Evolutionary conservation across 139 green algal species (phyloP).

Genomic region (Auxenochlorella pyrenoidosa): DNA sequence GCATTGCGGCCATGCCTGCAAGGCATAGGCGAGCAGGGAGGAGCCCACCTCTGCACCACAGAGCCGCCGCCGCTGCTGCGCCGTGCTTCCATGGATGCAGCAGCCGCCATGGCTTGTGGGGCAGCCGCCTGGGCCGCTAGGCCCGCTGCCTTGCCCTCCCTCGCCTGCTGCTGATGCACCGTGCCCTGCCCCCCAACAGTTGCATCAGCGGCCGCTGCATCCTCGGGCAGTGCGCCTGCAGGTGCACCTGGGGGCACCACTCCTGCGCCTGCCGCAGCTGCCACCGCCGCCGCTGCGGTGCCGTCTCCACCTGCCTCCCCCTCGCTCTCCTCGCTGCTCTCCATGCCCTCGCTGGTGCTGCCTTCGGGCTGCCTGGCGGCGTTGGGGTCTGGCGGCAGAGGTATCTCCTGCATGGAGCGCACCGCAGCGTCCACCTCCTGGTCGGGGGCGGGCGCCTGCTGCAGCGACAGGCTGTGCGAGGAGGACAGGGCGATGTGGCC

Average conservation of each 20-base stretch:
- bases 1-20: too few relatives aligned
- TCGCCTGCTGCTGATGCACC: background rate
- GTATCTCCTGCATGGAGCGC: constrained; percentile 30
- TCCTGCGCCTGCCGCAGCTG: background rate
- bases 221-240: background rate
- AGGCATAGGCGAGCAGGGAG: too few relatives aligned
- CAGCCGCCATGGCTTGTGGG: background rate
- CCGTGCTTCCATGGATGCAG: background rate
- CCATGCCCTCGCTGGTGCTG: background rate
- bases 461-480: background rate
- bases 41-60: too few relatives aligned
- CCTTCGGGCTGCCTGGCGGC: background rate
- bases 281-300: background rate
- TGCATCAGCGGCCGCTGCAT: background rate
- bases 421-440: constrained; percentile 29
- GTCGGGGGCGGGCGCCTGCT: background rate
- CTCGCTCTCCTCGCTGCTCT: background rate
- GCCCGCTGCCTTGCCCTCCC: background rate
- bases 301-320: background rate
- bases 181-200: background rate
- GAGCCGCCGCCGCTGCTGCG: background rate
- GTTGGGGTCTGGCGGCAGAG: background rate
- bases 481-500: background rate
- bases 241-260: background rate
- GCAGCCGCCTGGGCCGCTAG: background rate